Percentiles rank a stretch among this genome's conserved stretches.
phyloP scores from a whole-genome alignment of 768 basidiomycete species.

The Lactarius vividus region DNA sequence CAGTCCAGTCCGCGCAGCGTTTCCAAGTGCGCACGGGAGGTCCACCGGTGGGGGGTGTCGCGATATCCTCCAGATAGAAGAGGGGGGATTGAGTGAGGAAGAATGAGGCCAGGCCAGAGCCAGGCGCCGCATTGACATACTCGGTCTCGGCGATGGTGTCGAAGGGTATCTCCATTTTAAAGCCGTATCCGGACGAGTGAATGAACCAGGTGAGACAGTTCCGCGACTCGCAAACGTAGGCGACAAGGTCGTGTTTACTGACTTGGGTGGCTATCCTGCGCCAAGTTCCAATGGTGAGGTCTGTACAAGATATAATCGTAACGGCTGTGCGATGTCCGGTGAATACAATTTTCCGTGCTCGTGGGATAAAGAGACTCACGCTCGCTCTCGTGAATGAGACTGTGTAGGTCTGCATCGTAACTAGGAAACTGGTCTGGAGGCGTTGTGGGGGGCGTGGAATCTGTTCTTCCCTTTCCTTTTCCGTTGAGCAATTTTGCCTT shows the following conservation, averaged over 20 bases:
- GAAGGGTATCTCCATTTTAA: constrained; percentile 85
- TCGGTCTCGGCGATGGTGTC: constrained; percentile 55
- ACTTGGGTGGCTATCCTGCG: constrained; percentile 60
- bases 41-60: constrained; percentile 35
- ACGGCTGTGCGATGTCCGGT: constrained; percentile 46
- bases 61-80: constrained; percentile 61
- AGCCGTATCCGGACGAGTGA: constrained; percentile 64
- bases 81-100: constrained; percentile 61
- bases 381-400: constrained; percentile 71
- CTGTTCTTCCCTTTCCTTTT: constrained; percentile 45
- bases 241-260: constrained; percentile 63
- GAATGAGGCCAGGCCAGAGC: constrained; percentile 59
- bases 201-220: constrained; percentile 78
- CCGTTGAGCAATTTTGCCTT: constrained; percentile 74
- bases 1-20: constrained; percentile 71
- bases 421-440: constrained; percentile 52
- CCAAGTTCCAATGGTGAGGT: constrained; percentile 77
- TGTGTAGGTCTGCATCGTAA: constrained; percentile 58
- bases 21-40: constrained; percentile 51
- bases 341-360: background rate
- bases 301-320: constrained; percentile 71
- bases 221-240: constrained; percentile 68
- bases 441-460: constrained; percentile 43
- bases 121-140: constrained; percentile 53
- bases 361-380: constrained; percentile 46